Base-by-base conservation (phyloP, 2,329 filamentous ascomycete genomes). In the Colletotrichum sansevieriae region DNA sequence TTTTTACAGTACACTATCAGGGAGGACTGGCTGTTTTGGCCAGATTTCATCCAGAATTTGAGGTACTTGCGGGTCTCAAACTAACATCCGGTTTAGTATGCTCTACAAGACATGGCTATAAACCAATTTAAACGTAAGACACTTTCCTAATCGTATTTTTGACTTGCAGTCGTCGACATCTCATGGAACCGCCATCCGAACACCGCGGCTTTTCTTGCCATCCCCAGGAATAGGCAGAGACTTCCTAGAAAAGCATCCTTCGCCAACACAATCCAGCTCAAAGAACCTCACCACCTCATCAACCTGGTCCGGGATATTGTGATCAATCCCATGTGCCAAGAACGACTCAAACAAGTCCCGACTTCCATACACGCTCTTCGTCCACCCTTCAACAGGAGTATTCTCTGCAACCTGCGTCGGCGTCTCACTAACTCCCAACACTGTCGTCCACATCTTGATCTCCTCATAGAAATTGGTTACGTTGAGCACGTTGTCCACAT, bases 391-490 rank as follows among this genome's bases (percentile, higher is more conserved):
- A 29, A 55, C 46, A 1, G 71, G 70, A 0, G 54, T 51, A 43
- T 70, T 12, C 47, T 67, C 59, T 0, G 57, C 64, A 10, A 70
- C 57, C 39, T 43, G 33, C 3, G 59, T 68, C 52, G 71, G 68
- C 51, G 63, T 47, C 18, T 12, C 3, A 10, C 71, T 54, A 9
- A 65, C 52, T 2, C 63, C 54, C 4, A 73, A 25, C 55, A 83
- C 79, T 1, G 78, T 78, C 0, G 82, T 82, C 86, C 86, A 88
- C 74, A 86, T 76, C 77, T 88, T 87, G 67, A 85, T 78, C 71
- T 83, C 83, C 76, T 90, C 87, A 5, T 81, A 75, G 70, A 85
- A 87, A 74, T 88, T 87, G 57, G 79, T 78, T 29, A 84, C 86
- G 47, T 82, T 79, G 1, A 90, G 76, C 4, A 82, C 82, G 37